phyloP scores from a whole-genome alignment of 2,329 filamentous ascomycete genomes.

The Bipolaris bicolor region DNA sequence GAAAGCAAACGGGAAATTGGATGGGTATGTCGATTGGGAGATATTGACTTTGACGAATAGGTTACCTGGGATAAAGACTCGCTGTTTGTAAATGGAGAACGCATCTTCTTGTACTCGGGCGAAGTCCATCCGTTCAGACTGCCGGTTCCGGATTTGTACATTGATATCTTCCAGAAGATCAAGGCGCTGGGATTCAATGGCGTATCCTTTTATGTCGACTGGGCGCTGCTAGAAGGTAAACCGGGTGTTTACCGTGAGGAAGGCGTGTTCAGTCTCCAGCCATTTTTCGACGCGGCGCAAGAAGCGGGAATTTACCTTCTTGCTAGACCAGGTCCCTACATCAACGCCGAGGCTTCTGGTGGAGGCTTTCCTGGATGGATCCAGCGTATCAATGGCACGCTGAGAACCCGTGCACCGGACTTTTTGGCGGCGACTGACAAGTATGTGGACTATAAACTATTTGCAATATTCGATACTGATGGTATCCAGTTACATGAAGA shows the following conservation, averaged over 20 bases:
- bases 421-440: slow-evolving; percentile 72
- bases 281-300: slow-evolving; percentile 77
- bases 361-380: slow-evolving; percentile 85
- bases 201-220: slow-evolving; percentile 80
- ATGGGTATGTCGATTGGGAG: not conserved
- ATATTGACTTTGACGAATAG: slow-evolving; percentile 25
- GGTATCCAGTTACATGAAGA: slow-evolving; percentile 61
- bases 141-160: slow-evolving; percentile 66
- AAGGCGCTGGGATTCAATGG: slow-evolving; percentile 80
- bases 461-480: slow-evolving; percentile 2
- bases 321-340: slow-evolving; percentile 72
- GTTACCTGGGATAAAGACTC: slow-evolving; percentile 77
- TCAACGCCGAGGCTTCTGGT: slow-evolving; percentile 77
- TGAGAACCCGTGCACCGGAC: slow-evolving; percentile 67
- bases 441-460: slow-evolving; percentile 48
- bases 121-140: slow-evolving; percentile 75
- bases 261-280: slow-evolving; percentile 73
- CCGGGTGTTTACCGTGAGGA: slow-evolving; percentile 72
- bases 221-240: slow-evolving; percentile 77
- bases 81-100: slow-evolving; percentile 71
- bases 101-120: slow-evolving; percentile 73
- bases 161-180: slow-evolving; percentile 82
- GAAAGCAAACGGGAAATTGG: not conserved
- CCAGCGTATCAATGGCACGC: slow-evolving; percentile 67
- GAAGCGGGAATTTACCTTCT: slow-evolving; percentile 78